Base-by-base conservation (phyloP, 1,284 basidiomycete species). In the Marasmius oreades region DNA sequence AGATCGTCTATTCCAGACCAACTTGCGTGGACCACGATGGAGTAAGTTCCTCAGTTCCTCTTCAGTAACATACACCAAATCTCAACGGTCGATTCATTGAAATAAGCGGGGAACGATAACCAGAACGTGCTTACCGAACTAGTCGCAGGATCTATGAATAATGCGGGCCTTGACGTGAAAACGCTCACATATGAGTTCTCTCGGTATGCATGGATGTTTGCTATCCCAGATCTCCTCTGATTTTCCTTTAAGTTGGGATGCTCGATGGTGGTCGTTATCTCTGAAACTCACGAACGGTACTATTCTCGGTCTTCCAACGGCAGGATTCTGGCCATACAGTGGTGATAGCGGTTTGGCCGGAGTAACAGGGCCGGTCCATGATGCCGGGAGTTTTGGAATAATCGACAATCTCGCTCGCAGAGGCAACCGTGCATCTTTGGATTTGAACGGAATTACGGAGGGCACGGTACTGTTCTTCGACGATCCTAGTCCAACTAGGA, bases 31-130 rank as follows among this genome's bases (percentile, higher is more conserved):
- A 14, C 67, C 67, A 1, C 55, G 67, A 61, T 69, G 66, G 66
- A 69, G 67, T 67, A 44, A 28, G 66, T 55, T 2, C 56, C 20
- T n/a, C n/a, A n/a, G n/a, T n/a, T n/a, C n/a, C n/a, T n/a, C n/a
- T n/a, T n/a, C n/a, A n/a, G n/a, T n/a, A n/a, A n/a, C n/a, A n/a
- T n/a, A n/a, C n/a, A n/a, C n/a, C n/a, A n/a, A n/a, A n/a, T n/a
- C n/a, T n/a, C n/a, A n/a, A n/a, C n/a, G n/a, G n/a, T n/a, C n/a
- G n/a, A n/a, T n/a, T n/a, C n/a, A n/a, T n/a, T n/a, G n/a, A n/a
- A n/a, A n/a, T n/a, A 51, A 69, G 67, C 67, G 45, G 67, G 67
- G n/a, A 69, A 67, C 34, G 67, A 69, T 23, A 69, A 69, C 42
- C 66, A 69, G 22, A 67, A 69, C 58, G 58, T 58, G 14, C 54